A percentile compares a stretch with the other conserved stretches of the same genome.
phyloP scores from a whole-genome alignment of 345 rosid species.

The Viola odorata region DNA sequence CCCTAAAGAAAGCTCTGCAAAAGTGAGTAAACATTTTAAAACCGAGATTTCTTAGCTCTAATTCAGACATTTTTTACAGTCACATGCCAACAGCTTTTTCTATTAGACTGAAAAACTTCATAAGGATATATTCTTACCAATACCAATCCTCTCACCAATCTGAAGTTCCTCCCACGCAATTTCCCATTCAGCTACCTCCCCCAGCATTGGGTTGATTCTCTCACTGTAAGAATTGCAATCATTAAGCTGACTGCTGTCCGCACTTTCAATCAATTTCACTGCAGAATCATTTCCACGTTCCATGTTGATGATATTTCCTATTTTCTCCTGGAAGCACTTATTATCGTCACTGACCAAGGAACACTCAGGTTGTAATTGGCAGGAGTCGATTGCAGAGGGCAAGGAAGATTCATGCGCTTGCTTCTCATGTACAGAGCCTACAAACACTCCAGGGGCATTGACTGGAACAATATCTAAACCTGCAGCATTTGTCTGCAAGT shows the following conservation, averaged over 20 bases:
- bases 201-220: conserved; percentile 56
- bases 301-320: conserved; percentile 3
- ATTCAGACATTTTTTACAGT: too few species aligned
- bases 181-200: conserved; percentile 87
- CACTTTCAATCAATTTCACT: conserved; percentile 25
- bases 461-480: conserved; percentile 14
- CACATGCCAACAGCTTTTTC: too few species aligned
- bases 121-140: conserved; percentile 47
- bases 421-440: conserved; percentile 11
- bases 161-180: conserved; percentile 92
- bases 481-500: conserved; percentile 14
- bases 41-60: too few species aligned
- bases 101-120: too few species aligned
- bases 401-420: conserved; percentile 22
- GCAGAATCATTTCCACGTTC: conserved; percentile 35
- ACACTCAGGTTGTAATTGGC: conserved; percentile 31
- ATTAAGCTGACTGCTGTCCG: conserved; percentile 22
- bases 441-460: conserved; percentile 16
- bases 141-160: conserved; percentile 97
- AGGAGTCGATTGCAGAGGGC: conserved; percentile 30
- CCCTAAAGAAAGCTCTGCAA: too few species aligned
- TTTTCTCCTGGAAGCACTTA: conserved; percentile 3
- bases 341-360: conserved; percentile 22
- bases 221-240: conserved; percentile 39
- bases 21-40: too few species aligned